A percentile compares a stretch with the other conserved stretches of the same genome.
These are phyloP conservation scores for Talaromyces sp. DNA, from an alignment of 2,329 filamentous ascomycete species.

Conservation along the genomic window DNA sequence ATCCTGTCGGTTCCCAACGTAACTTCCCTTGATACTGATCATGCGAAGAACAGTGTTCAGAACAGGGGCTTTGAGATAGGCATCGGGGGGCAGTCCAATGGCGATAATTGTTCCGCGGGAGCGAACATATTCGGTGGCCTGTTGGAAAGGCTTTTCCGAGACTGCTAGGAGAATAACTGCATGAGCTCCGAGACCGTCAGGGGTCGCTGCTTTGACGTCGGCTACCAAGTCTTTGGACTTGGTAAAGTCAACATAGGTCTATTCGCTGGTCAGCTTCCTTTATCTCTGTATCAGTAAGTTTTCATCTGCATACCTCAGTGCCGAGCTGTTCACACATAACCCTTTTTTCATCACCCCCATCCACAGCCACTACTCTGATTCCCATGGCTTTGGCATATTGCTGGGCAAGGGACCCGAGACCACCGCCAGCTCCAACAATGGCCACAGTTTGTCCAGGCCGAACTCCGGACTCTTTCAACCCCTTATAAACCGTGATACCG, in stretches of 20 bases:
- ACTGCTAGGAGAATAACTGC: slow-evolving; percentile 84
- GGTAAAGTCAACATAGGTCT: slow-evolving; percentile 74
- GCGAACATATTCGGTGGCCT: slow-evolving; percentile 83
- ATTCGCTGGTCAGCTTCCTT: neutral
- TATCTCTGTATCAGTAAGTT: neutral
- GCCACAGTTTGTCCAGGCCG: slow-evolving; percentile 73
- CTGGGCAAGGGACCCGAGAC: slow-evolving; percentile 72
- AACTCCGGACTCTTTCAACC: slow-evolving; percentile 75
- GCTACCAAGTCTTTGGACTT: slow-evolving; percentile 72
- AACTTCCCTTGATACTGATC: slow-evolving; percentile 88
- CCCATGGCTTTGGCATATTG: slow-evolving; percentile 94
- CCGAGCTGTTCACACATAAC: slow-evolving; percentile 66
- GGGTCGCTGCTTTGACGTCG: slow-evolving; percentile 77
- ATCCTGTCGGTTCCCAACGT: slow-evolving; percentile 90
- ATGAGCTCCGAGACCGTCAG: slow-evolving; percentile 78
- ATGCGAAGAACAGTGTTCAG: slow-evolving; percentile 87
- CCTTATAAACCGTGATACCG: slow-evolving; percentile 86
- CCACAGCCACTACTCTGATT: slow-evolving; percentile 72
- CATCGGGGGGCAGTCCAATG: slow-evolving; percentile 80
- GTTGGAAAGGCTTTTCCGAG: slow-evolving; percentile 89
- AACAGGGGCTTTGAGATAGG: slow-evolving; percentile 76
- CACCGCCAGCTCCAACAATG: slow-evolving; percentile 85
- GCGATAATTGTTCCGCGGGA: slow-evolving; percentile 78
- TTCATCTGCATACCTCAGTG: slow-evolving; percentile 44
- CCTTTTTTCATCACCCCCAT: slow-evolving; percentile 76